Base-by-base conservation (phyloP, 257 asterid genomes). In the Solanum tarijense region DNA sequence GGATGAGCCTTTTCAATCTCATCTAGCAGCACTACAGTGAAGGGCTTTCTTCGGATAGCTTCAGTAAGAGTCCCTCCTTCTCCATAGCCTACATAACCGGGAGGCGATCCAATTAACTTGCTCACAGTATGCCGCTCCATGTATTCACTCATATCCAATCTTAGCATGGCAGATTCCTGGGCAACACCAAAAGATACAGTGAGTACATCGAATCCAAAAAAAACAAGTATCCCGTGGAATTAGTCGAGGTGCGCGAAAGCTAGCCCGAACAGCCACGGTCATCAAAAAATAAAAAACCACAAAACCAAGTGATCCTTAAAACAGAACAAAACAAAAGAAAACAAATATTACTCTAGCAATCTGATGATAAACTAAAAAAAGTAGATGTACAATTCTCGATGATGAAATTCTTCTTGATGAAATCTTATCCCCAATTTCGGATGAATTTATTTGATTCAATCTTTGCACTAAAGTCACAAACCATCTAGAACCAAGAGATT, bases 1-100 rank as follows among this genome's bases (percentile, higher is more conserved):
- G 98, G 99, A 90, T 97, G 99, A 38, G 99, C 99, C 91, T 97
- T 97, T 93, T 97, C 99, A 46, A 97, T 96, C 92, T 97, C 99
- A 88, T 97, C 99, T 74, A 97, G 92, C 90, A 97, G 95, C 83
- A 97, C 95, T 25, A 97, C 98, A 0, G 99, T 96, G 89, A 97
- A 97, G 62, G 99, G 99, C 75, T 87, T 92, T 91, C 90, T 95
- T 89, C 99, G 91, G 91, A 97, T 96, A 69, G 99, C 99, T 97
- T 96, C 99, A 0, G 99, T 96, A 23, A 97, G 96, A 88, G 95
- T 91, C 39, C 98, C 98, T 83, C 99, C 99, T 74, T 93, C 99
- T 84, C 98, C 99, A 84, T 97, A 97, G 87, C 99, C 99, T 35
- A 96, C 93, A 52, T 97, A 97, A 83, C 99, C 99, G 21, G 99